phyloP scores from a whole-genome alignment of 495 filamentous ascomycete genomes.

The Lepraria neglecta region DNA sequence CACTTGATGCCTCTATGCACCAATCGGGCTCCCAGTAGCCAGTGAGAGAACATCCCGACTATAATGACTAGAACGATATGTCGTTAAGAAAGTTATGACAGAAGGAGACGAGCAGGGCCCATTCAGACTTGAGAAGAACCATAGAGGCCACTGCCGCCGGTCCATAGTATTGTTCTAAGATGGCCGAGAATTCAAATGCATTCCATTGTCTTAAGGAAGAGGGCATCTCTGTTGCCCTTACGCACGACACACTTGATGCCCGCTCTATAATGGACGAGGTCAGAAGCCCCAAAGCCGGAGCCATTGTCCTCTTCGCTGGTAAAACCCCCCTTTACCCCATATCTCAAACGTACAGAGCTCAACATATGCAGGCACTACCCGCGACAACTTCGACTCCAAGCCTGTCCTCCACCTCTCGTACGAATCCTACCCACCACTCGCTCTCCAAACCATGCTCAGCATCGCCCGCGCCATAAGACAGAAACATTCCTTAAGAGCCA shows the following conservation, averaged over 20 bases:
- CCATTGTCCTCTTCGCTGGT: constrained; percentile 84
- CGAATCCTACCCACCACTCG: constrained; percentile 69
- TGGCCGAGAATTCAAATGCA: background rate
- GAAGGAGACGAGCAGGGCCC: too few species aligned
- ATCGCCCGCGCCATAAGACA: constrained; percentile 56
- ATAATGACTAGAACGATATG: background rate
- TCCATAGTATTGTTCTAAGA: background rate
- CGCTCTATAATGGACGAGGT: constrained; percentile 57
- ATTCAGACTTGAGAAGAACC: background rate
- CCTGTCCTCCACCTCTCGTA: constrained; percentile 75
- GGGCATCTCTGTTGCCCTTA: constrained; percentile 33
- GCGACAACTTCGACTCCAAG: constrained; percentile 70
- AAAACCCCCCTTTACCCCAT: constrained; percentile 3
- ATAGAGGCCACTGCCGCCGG: background rate
- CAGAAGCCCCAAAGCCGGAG: constrained; percentile 73
- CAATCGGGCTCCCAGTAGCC: background rate
- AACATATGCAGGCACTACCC: constrained; percentile 62
- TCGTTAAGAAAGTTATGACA: background rate
- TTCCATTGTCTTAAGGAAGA: constrained; percentile 6
- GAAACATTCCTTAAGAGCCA: constrained; percentile 58
- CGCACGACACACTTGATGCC: constrained; percentile 55
- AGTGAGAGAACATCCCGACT: background rate
- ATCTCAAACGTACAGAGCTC: background rate
- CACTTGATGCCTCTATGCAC: background rate
- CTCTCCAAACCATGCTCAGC: constrained; percentile 63